A percentile compares a stretch with the other conserved stretches of the same genome.
Evolutionary conservation across 2,329 filamentous ascomycete species (phyloP).

Genomic region (Epichloe bromicola): DNA sequence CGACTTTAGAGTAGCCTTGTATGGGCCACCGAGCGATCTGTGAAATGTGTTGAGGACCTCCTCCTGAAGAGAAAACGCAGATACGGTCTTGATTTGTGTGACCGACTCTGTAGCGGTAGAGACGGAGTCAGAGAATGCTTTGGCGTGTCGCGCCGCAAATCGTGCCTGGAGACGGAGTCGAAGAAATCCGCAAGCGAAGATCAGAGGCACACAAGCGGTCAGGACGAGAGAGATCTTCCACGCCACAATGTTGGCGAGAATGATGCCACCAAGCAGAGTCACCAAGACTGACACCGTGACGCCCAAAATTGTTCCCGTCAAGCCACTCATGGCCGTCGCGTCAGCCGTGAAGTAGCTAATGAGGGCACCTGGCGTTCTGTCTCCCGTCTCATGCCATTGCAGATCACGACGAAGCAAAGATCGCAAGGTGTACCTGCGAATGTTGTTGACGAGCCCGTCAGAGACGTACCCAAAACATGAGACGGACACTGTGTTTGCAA

Average conservation of each 20-base stretch:
- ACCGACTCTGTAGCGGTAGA: constrained; percentile 55
- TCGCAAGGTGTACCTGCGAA: constrained; percentile 50
- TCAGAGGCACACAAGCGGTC: constrained; percentile 52
- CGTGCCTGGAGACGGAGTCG: constrained; percentile 48
- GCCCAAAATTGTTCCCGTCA: constrained; percentile 59
- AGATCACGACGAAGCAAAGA: constrained; percentile 53
- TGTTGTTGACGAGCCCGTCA: constrained; percentile 50
- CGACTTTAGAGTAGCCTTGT: constrained; percentile 39
- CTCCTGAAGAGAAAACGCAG: constrained; percentile 39
- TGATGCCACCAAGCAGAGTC: constrained; percentile 55
- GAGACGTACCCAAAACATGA: constrained; percentile 35
- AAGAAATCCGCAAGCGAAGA: constrained; percentile 57
- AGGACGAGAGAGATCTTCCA: constrained; percentile 69
- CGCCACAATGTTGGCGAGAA: constrained; percentile 56
- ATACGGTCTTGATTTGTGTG: constrained; percentile 50
- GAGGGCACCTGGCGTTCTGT: constrained; percentile 46
- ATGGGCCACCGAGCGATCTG: constrained; percentile 33
- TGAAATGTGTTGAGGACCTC: constrained; percentile 41
- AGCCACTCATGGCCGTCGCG: constrained; percentile 50
- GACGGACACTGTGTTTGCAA: constrained; percentile 40
- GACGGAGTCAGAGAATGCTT: constrained; percentile 50
- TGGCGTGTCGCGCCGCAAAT: constrained; percentile 50
- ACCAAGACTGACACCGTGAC: constrained; percentile 55
- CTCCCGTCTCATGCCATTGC: constrained; percentile 57
- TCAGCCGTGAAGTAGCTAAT: constrained; percentile 59